These are phyloP conservation scores for Akanthomyces lecanii DNA, from an alignment of 2,329 filamentous ascomycete species.

Conservation along the genomic window DNA sequence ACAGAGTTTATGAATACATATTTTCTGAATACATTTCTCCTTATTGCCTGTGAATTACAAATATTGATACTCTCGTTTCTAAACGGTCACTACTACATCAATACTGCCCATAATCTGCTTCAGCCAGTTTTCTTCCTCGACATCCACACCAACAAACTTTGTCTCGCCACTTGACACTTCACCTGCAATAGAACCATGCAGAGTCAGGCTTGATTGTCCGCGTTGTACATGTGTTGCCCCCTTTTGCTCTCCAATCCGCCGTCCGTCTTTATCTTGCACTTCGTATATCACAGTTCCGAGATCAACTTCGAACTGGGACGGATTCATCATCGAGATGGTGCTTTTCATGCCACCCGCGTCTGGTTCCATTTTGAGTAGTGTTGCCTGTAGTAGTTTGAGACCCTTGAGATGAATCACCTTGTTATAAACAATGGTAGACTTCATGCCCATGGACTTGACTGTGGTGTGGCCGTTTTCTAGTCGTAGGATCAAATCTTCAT, in stretches of 20 bases:
- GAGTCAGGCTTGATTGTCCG: not conserved
- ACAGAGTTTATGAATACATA: not conserved
- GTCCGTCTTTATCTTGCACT: conserved; percentile 6
- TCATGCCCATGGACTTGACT: conserved; percentile 12
- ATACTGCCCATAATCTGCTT: conserved; percentile 1
- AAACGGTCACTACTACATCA: not conserved
- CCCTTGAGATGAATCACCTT: conserved; percentile 9
- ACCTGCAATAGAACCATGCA: not conserved
- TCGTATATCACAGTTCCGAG: conserved; percentile 11
- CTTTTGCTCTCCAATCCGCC: conserved; percentile 1
- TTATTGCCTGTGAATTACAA: not conserved
- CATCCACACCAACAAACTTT: conserved; percentile 10
- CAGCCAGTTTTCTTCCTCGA: conserved; percentile 13
- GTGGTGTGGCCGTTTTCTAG: conserved; percentile 10
- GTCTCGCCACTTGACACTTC: not conserved
- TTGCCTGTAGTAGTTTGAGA: not conserved
- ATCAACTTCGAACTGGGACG: conserved; percentile 14
- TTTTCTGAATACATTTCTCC: not conserved
- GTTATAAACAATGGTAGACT: conserved; percentile 10
- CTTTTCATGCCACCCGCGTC: not conserved
- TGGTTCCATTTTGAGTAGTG: not conserved
- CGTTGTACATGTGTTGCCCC: conserved; percentile 1
- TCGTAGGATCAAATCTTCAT: not conserved
- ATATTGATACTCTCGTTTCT: not conserved
- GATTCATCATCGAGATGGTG: conserved; percentile 1